Conservation (phyloP, 2,329 filamentous ascomycete species). For the Clarireedia paspali region DNA sequence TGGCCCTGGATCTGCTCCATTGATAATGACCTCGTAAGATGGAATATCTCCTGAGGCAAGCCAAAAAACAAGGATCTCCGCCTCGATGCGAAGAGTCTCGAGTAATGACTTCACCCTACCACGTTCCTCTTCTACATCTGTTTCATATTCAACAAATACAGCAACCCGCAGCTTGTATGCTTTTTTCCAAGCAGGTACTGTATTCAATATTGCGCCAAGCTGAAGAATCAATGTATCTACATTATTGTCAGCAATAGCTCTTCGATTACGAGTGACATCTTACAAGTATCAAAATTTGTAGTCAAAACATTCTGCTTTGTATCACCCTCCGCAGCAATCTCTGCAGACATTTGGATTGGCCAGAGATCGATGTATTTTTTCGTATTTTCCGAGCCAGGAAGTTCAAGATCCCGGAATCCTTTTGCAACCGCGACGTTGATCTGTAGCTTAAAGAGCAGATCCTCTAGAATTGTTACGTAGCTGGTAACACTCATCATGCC, state of each 20-base stretch:
- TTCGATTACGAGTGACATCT: constrained; percentile 23
- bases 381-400: constrained; percentile 51
- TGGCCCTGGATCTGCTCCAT: constrained; percentile 51
- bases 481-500: constrained; percentile 60
- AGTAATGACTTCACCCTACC: constrained; percentile 64
- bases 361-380: constrained; percentile 83
- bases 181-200: constrained; percentile 72
- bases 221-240: constrained; percentile 74
- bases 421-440: constrained; percentile 81
- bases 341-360: constrained; percentile 91
- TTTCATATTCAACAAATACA: constrained; percentile 86
- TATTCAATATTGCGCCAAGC: constrained; percentile 75
- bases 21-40: constrained; percentile 72
- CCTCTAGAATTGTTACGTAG: constrained; percentile 78
- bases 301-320: constrained; percentile 62
- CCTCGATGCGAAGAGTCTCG: constrained; percentile 75
- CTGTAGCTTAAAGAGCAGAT: constrained; percentile 67
- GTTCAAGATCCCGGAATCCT: constrained; percentile 69
- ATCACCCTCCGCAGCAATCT: constrained; percentile 60
- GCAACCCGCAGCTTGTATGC: constrained; percentile 67
- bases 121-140: constrained; percentile 72
- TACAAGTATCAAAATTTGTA: constrained; percentile 87
- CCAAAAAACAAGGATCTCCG: constrained; percentile 73
- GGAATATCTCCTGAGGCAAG: constrained; percentile 64
- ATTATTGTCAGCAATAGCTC: constrained; percentile 22